Evolutionary conservation across 1,284 basidiomycete species (phyloP), one percentile per base, ranked within the genome.

Genomic region (Caloboletus firmus): DNA sequence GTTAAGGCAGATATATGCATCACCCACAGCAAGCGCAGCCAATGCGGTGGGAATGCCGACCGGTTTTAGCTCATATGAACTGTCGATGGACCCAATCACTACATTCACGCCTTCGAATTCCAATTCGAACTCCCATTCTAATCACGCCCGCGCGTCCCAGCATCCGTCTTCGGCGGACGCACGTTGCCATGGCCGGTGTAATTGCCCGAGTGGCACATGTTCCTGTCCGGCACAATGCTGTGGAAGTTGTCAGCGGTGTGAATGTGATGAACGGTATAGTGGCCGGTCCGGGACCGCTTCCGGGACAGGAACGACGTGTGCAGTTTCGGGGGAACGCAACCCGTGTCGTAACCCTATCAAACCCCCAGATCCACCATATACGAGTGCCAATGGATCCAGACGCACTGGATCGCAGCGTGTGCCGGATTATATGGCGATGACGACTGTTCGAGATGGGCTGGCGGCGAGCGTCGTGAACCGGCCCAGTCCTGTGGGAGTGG

Each of bases 1-100:
- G 79, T 68, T 81, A 35, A 73, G 71, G 44, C 76, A 80, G 48
- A 59, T 75, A 24, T 67, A 60, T 18, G 44, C 49, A 15, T 56
- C 61, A 15, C 24, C 65, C 22, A 41, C 66, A 41, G n/a, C 49
- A 15, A 40, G 41, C 37, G 36, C 52, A 31, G 47, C 39, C 11
- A 52, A 54, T 30, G 32, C 50, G 35, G 59, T 61, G 49, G 66
- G 62, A 50, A 54, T 59, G 44, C 36, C 65, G 5, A 13, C 66
- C 30, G 34, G 49, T 52, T 56, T 70, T 54, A 58, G 49, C 45
- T 39, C 67, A 15, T 69, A 69, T 58, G 70, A 72, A 12, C 30
- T 70, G 28, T 57, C 67, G 34, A 60, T 65, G 56, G 59, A 63
- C 18, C 37, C 66, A 41, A 47, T 68, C 50, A 30, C 54, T 30